Evolutionary conservation across 2,329 filamentous ascomycete species (phyloP), one percentile per base, ranked within the genome.

Genomic region (Lachnellula suecica): DNA sequence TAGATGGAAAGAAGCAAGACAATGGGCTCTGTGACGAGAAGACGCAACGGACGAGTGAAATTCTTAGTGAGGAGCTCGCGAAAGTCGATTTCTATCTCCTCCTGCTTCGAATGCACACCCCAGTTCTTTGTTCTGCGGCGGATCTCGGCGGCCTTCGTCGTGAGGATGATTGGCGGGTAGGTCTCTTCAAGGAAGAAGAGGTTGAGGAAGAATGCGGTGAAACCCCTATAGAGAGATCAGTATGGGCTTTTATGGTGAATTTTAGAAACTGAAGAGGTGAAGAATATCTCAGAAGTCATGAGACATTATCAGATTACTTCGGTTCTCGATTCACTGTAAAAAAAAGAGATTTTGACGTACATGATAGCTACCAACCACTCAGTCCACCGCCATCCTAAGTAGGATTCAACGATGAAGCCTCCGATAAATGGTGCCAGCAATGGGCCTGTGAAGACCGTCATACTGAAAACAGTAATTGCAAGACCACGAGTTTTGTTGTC

Each of bases 361-460:
- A 89, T 83, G 59, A 88, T 79, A 52, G 79, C 72, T 22, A 73
- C 69, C 24, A 87, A 70, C 59, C 86, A 89, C 71, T 85, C 79
- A 4, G 85, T 88, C 86, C 86, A 90, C 56, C 87, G 81, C 87
- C 87, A 90, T 54, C 84, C 84, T 25, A 87, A 76, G 63, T 82
- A 70, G 6, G 79, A 82, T 20, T 82, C 71, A 2, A 71, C 75
- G 44, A 87, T 87, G 71, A 84, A 89, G 17, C 85, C 85, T 46
- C 87, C 87, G 45, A 88, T 79, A 43, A 88, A 83, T 5, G 87
- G 87, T 0, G 83, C 85, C 29, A 88, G 70, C 22, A 88, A 73
- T 0, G 87, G 86, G 4, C 85, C 85, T 1, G 80, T 77, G 60
- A 89, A 89, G 34, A 88, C 81, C 13, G 77, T 75, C 73, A 84